phyloP scores from a whole-genome alignment of 768 basidiomycete genomes.

The Boletellus ananiceps region DNA sequence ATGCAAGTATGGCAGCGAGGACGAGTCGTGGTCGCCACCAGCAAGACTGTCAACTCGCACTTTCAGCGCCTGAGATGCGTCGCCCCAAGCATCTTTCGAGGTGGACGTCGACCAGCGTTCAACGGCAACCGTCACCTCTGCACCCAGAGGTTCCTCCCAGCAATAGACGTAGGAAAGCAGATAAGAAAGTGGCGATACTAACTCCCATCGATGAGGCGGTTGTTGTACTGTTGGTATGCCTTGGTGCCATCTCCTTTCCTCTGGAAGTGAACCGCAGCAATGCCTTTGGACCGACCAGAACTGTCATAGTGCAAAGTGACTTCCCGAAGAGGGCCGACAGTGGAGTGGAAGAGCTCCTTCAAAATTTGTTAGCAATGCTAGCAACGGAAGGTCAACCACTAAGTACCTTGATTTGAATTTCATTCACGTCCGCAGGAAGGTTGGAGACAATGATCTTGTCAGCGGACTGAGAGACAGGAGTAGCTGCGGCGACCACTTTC shows the following conservation, averaged over 20 bases:
- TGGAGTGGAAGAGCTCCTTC: constrained; percentile 89
- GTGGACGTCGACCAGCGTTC: constrained; percentile 22
- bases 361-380: constrained; percentile 6
- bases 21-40: constrained; percentile 30
- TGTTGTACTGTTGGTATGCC: constrained; percentile 94
- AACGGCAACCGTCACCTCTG: constrained; percentile 19
- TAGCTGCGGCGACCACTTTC: constrained; percentile 38
- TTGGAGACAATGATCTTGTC: constrained; percentile 97
- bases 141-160: constrained; percentile 16
- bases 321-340: constrained; percentile 81
- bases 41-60: constrained; percentile 28
- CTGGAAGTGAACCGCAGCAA: constrained; percentile 82
- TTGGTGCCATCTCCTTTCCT: constrained; percentile 86
- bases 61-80: constrained; percentile 25
- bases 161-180: constrained; percentile 31
- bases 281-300: constrained; percentile 84
- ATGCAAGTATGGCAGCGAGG: constrained; percentile 23
- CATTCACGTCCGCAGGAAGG: constrained; percentile 89
- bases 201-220: constrained; percentile 99
- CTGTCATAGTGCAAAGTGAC: constrained; percentile 85
- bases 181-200: constrained; percentile 69
- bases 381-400: not conserved
- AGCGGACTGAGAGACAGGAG: constrained; percentile 39
- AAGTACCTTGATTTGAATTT: constrained; percentile 86
- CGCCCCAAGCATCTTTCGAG: constrained; percentile 21